These are phyloP conservation scores for Osmozyma mogii DNA, from an alignment of 805 yeast species.

Conservation along the genomic window DNA sequence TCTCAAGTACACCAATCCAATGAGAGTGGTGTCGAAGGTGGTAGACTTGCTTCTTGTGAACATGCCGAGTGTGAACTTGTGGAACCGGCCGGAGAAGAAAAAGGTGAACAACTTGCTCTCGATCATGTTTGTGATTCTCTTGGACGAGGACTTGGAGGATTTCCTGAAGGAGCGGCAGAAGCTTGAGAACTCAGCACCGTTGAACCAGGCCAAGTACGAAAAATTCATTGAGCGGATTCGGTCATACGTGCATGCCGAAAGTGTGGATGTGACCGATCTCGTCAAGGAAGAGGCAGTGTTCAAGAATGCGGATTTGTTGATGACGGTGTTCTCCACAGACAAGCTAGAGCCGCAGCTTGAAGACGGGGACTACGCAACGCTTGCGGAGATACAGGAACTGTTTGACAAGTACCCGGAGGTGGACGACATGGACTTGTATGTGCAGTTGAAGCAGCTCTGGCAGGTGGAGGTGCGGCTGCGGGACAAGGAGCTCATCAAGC, in stretches of 20 bases:
- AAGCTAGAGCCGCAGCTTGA: not conserved
- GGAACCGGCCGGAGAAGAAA: constrained; percentile 27
- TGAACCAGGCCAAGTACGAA: not conserved
- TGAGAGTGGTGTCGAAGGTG: constrained; percentile 69
- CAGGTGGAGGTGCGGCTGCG: constrained; percentile 56
- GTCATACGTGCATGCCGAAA: not conserved
- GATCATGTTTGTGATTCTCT: constrained; percentile 59
- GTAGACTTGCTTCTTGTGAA: constrained; percentile 69
- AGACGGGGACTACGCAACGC: constrained; percentile 2
- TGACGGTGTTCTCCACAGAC: not conserved
- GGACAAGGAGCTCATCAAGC: constrained; percentile 69
- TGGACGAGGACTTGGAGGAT: constrained; percentile 63
- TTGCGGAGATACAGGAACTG: constrained; percentile 11
- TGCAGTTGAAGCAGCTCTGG: constrained; percentile 53
- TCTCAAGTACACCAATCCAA: constrained; percentile 78
- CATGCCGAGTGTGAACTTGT: constrained; percentile 22
- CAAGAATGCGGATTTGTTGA: constrained; percentile 18
- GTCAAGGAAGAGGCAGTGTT: constrained; percentile 2
- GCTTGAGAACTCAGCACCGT: not conserved
- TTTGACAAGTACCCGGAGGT: constrained; percentile 13
- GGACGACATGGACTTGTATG: constrained; percentile 30
- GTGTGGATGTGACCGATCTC: too few species aligned
- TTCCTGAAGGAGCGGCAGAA: not conserved
- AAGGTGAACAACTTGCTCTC: constrained; percentile 45
- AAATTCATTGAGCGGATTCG: not conserved